A percentile compares a stretch with the other conserved stretches of the same genome.
phyloP scores from a whole-genome alignment of 495 filamentous ascomycete genomes.

The Trichoderma parareesei region DNA sequence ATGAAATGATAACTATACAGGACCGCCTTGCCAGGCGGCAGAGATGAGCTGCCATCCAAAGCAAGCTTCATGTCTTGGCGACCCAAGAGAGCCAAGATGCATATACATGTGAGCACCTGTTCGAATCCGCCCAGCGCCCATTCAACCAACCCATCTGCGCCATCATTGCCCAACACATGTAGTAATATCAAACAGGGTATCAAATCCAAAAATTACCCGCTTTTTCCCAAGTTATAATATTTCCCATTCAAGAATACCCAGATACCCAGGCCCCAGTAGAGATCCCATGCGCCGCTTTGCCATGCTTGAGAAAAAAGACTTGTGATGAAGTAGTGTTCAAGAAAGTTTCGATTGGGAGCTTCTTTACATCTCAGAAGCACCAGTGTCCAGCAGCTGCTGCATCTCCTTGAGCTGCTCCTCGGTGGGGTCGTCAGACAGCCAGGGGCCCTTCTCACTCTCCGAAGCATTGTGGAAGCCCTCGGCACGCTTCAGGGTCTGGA shows the following conservation, averaged over 20 bases:
- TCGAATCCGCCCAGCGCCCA: not conserved
- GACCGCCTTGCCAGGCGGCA: not conserved
- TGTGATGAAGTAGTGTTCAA: not conserved
- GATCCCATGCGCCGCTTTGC: conserved; percentile 3
- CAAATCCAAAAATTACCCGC: conserved; percentile 6
- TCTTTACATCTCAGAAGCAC: conserved; percentile 1
- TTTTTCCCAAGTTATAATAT: not conserved
- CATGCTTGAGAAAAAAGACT: conserved; percentile 1
- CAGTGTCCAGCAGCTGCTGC: conserved; percentile 25
- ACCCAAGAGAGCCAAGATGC: not conserved
- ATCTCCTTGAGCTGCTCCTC: conserved; percentile 39
- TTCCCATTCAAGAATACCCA: conserved; percentile 1
- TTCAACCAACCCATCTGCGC: not conserved
- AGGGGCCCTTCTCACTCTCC: conserved; percentile 76
- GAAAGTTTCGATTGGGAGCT: not conserved
- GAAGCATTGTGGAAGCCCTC: conserved; percentile 69
- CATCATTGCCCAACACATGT: conserved; percentile 1
- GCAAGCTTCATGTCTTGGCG: not conserved
- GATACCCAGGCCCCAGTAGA: not conserved
- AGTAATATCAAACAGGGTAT: conserved; percentile 7
- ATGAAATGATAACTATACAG: not conserved
- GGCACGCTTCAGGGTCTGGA: conserved; percentile 80
- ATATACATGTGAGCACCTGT: not conserved
- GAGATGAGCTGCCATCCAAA: not conserved
- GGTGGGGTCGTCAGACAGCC: conserved; percentile 50